Evolutionary conservation across 1,139 yeast species (phyloP).

Genomic region (Wickerhamomyces sp.): DNA sequence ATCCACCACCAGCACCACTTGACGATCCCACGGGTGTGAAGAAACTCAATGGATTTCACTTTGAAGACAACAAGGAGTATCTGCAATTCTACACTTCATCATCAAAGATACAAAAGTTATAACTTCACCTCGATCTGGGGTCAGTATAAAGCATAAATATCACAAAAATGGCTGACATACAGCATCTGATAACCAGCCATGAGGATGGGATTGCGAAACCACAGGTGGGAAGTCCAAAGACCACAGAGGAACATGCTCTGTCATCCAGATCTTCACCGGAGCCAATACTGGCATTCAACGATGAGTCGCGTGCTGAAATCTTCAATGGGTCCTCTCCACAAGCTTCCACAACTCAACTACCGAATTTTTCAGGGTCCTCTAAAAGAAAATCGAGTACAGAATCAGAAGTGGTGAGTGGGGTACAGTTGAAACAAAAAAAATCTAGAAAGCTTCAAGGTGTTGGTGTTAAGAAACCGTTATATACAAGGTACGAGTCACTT

Average conservation of each 20-base stretch:
- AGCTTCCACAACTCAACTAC: background rate
- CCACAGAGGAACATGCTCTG: background rate
- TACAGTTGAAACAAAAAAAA: constrained; percentile 8
- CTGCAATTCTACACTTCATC: too few relatives aligned
- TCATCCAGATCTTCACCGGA: background rate
- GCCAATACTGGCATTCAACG: background rate
- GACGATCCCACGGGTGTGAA: too few relatives aligned
- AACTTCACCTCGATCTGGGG: too few relatives aligned
- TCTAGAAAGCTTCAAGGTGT: constrained; percentile 22
- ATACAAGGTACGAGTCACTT: constrained; percentile 21
- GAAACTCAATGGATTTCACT: too few relatives aligned
- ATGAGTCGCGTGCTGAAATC: background rate
- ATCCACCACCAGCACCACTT: too few relatives aligned
- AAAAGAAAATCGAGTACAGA: constrained; percentile 2
- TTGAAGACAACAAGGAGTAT: too few relatives aligned
- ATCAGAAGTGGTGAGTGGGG: background rate
- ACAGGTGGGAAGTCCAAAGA: background rate
- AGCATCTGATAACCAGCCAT: background rate
- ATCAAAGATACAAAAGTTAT: too few relatives aligned
- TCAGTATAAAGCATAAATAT: too few relatives aligned
- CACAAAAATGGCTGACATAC: background rate
- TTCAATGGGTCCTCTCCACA: background rate
- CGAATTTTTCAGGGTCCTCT: background rate
- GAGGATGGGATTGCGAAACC: background rate
- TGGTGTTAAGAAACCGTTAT: constrained; percentile 23